A percentile compares a stretch with the other conserved stretches of the same genome.
Conservation (phyloP, 768 basidiomycete genomes). For the Dioszegia hungarica region DNA sequence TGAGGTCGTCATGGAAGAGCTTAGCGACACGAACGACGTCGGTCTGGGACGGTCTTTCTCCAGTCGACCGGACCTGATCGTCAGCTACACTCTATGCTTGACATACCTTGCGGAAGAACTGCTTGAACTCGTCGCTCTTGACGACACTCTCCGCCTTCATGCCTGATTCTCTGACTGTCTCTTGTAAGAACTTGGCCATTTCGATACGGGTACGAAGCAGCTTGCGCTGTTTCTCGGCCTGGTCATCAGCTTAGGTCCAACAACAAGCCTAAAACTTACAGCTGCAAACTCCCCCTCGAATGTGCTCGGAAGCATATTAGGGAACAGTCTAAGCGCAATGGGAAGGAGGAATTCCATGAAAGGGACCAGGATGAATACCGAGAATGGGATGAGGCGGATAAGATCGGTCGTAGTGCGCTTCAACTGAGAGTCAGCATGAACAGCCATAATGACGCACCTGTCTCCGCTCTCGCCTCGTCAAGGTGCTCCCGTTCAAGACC, state of each 20-base stretch:
- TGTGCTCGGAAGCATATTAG: conserved; percentile 96
- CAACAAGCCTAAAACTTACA: conserved; percentile 52
- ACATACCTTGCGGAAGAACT: conserved; percentile 92
- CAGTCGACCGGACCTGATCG: conserved; percentile 77
- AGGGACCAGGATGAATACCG: conserved; percentile 88
- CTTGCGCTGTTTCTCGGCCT: conserved; percentile 98
- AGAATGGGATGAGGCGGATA: conserved; percentile 87
- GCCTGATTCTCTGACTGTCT: conserved; percentile 90
- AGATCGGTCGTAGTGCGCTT: conserved; percentile 90
- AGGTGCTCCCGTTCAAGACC: conserved; percentile 78
- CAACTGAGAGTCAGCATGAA: conserved; percentile 55
- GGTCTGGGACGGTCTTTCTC: conserved; percentile 79
- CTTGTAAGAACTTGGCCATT: conserved; percentile 99
- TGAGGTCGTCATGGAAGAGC: conserved; percentile 95
- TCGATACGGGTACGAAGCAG: conserved; percentile 88
- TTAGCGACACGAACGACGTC: conserved; percentile 94
- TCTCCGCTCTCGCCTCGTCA: conserved; percentile 88
- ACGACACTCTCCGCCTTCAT: conserved; percentile 85
- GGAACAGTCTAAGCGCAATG: conserved; percentile 93
- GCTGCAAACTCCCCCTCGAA: conserved; percentile 97
- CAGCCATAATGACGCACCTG: conserved; percentile 56
- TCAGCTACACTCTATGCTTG: background rate
- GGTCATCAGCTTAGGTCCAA: background rate
- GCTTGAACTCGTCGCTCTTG: conserved; percentile 92
- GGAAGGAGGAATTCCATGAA: conserved; percentile 98